These are phyloP conservation scores for Saxispiralis lemnorum DNA, from an alignment of 495 filamentous ascomycete genomes.

Conservation along the genomic window DNA sequence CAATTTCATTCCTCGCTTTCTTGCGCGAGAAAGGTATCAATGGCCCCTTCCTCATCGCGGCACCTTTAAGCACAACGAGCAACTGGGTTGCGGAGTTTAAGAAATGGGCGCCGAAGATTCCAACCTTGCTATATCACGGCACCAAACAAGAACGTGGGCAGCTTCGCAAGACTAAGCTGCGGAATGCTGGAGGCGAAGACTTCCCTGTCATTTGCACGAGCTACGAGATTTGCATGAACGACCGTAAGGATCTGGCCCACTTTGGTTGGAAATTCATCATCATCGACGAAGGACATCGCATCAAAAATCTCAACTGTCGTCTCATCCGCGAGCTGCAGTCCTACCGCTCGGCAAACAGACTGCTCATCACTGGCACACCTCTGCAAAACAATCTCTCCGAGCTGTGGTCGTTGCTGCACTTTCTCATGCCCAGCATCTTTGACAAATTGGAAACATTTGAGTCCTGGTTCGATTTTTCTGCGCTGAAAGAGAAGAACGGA, in stretches of 20 bases:
- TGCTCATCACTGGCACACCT: conserved; percentile 88
- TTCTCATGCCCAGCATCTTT: conserved; percentile 82
- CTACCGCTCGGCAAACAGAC: conserved; percentile 73
- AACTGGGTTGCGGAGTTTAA: conserved; percentile 96
- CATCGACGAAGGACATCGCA: conserved; percentile 90
- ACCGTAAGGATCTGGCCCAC: conserved; percentile 56
- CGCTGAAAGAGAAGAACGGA: conserved; percentile 54
- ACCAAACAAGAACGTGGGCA: conserved; percentile 51
- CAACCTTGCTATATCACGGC: conserved; percentile 80
- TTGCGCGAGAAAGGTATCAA: conserved; percentile 70
- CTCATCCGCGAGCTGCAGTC: conserved; percentile 73
- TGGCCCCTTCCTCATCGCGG: conserved; percentile 78
- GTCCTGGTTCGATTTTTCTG: conserved; percentile 90
- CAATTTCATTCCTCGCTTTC: conserved; percentile 78
- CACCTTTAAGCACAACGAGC: conserved; percentile 75
- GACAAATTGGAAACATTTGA: conserved; percentile 78
- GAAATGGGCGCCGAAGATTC: conserved; percentile 73
- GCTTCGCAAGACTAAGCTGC: conserved; percentile 48
- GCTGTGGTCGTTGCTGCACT: conserved; percentile 88
- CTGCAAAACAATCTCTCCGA: conserved; percentile 92
- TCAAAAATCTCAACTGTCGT: conserved; percentile 92
- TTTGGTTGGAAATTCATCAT: conserved; percentile 95
- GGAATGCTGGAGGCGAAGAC: conserved; percentile 40
- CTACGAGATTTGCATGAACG: conserved; percentile 89
- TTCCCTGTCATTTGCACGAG: conserved; percentile 88